Percentiles rank a stretch among this genome's conserved stretches.
Evolutionary conservation across 2,329 filamentous ascomycete genomes (phyloP).

Genomic region (Hymenoscyphus scutula): DNA sequence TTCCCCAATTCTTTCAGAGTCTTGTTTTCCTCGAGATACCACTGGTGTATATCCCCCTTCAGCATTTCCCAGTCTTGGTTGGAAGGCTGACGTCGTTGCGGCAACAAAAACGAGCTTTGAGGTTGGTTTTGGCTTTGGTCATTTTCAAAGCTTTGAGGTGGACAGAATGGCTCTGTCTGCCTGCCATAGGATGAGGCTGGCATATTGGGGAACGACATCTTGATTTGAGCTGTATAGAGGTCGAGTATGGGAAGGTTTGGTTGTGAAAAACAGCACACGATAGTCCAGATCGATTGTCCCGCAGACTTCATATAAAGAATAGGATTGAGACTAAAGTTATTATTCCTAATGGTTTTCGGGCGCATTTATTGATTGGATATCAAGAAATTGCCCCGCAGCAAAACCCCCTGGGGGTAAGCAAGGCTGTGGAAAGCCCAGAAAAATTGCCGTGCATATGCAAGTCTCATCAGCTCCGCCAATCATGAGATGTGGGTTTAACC

Average conservation of each 20-base stretch:
- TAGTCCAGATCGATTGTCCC: too few species aligned
- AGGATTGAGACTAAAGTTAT: too few species aligned
- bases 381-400: not conserved
- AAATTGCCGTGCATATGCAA: not conserved
- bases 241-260: not conserved
- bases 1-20: not conserved
- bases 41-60: not conserved
- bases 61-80: not conserved
- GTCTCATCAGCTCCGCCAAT: not conserved
- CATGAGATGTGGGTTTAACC: not conserved
- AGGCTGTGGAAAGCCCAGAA: not conserved
- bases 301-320: too few species aligned
- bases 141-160: not conserved
- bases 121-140: not conserved
- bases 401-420: not conserved
- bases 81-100: not conserved
- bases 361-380: too few species aligned
- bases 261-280: not conserved
- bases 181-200: not conserved
- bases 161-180: not conserved
- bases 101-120: not conserved
- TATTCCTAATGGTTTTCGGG: too few species aligned
- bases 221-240: not conserved
- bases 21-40: not conserved
- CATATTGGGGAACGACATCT: not conserved